Evolutionary conservation across 148 eudicot genomes (phyloP).

Genomic region (Vaccinium corymbosum): DNA sequence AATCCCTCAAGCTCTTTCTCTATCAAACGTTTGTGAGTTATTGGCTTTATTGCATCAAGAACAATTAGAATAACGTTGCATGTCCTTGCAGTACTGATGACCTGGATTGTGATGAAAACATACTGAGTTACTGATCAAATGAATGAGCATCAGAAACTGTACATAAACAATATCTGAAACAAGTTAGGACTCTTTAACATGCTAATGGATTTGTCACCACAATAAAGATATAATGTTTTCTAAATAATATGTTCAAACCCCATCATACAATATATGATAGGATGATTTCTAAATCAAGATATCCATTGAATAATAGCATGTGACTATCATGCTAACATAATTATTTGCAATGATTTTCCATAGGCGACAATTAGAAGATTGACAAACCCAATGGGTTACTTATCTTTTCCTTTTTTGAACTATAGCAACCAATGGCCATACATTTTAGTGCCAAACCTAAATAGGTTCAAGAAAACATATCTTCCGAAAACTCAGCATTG

Average conservation of each 20-base stretch:
- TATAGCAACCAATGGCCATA: background rate
- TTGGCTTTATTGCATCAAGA: constrained; percentile 98
- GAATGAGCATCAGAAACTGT: background rate
- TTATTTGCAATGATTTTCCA: background rate
- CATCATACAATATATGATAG: background rate
- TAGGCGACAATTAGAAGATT: background rate
- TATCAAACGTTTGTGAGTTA: constrained; percentile 95
- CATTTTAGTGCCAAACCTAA: background rate
- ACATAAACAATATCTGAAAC: background rate
- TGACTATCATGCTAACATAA: background rate
- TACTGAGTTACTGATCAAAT: background rate
- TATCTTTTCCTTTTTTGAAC: background rate
- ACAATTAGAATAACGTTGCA: constrained; percentile 94
- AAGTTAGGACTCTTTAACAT: background rate
- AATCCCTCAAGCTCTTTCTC: constrained; percentile 99
- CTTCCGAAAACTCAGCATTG: background rate
- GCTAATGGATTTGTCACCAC: background rate
- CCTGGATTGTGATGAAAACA: constrained; percentile 43
- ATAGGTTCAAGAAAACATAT: background rate
- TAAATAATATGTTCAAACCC: background rate
- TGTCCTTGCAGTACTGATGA: constrained; percentile 98
- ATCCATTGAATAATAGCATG: background rate
- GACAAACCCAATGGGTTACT: background rate
- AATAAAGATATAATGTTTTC: background rate
- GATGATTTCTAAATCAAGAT: background rate